Evolutionary conservation across 345 rosid species (phyloP).

Genomic region (Lepidium africanum): DNA sequence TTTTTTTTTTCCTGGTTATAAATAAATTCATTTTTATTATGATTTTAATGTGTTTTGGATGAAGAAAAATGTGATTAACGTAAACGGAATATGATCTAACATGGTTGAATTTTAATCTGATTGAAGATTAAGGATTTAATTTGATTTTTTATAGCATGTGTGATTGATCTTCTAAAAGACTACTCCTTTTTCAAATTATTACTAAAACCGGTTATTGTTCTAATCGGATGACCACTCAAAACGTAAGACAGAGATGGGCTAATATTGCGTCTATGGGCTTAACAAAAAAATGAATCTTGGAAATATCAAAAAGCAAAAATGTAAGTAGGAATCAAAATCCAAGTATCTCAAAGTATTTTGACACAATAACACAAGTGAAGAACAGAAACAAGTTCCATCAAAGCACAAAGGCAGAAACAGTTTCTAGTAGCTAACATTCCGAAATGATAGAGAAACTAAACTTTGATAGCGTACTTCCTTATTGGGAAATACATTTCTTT

Average conservation of each 20-base stretch:
- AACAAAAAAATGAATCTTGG: background rate
- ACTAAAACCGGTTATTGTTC: background rate
- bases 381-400: conserved; percentile 20
- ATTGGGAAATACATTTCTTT: conserved; percentile 59
- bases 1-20: no score
- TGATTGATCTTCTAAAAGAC: no score
- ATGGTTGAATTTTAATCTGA: no score
- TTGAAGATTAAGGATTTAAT: no score
- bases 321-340: background rate
- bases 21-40: no score
- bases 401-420: conserved; percentile 3
- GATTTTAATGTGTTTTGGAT: no score
- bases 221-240: no score
- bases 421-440: conserved; percentile 3
- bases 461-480: conserved; percentile 65
- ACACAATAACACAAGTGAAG: background rate
- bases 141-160: no score
- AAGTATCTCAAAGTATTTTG: background rate
- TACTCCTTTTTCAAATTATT: no score
- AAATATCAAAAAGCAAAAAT: background rate
- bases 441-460: conserved; percentile 7
- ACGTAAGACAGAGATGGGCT: background rate
- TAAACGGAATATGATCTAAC: no score
- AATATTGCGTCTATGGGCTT: no score
- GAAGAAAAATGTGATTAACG: no score